These are phyloP conservation scores for Pseudognaphalium luteoalbum DNA, from an alignment of 129 eudicot species.

Conservation along the genomic window DNA sequence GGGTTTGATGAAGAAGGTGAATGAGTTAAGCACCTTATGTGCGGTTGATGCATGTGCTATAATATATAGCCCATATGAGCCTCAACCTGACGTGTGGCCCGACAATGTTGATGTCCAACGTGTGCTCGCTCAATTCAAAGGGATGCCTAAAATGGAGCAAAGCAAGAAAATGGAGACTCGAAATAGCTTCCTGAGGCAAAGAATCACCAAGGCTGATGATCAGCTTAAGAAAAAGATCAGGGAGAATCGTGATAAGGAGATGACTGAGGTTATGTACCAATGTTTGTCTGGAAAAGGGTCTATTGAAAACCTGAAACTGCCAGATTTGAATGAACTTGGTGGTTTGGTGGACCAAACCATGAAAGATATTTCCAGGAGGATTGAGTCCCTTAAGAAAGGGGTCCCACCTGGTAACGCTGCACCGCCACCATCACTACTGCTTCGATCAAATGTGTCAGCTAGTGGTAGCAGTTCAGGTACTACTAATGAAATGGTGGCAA, in stretches of 20 bases:
- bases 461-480: constrained; percentile 2
- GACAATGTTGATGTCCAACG: constrained; percentile 28
- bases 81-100: constrained; percentile 44
- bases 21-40: constrained; percentile 40
- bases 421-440: constrained; percentile 3
- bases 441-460: not conserved
- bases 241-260: constrained; percentile 57
- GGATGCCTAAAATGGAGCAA: constrained; percentile 45
- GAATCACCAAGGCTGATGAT: constrained; percentile 34
- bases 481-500: constrained; percentile 10
- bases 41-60: constrained; percentile 36
- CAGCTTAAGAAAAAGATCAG: constrained; percentile 36
- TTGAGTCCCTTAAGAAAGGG: constrained; percentile 37
- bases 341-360: constrained; percentile 46
- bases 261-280: constrained; percentile 52
- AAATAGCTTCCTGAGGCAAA: constrained; percentile 35
- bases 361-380: constrained; percentile 37
- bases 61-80: constrained; percentile 30
- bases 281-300: constrained; percentile 49
- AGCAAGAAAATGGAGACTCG: constrained; percentile 47
- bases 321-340: constrained; percentile 48
- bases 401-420: constrained; percentile 7
- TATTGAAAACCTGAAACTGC: constrained; percentile 32
- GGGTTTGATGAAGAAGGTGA: constrained; percentile 45
- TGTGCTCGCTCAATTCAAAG: constrained; percentile 32